Percentiles rank a stretch among this genome's conserved stretches.
phyloP scores from a whole-genome alignment of 2,329 filamentous ascomycete species.

The Pestalotiopsis sp. region DNA sequence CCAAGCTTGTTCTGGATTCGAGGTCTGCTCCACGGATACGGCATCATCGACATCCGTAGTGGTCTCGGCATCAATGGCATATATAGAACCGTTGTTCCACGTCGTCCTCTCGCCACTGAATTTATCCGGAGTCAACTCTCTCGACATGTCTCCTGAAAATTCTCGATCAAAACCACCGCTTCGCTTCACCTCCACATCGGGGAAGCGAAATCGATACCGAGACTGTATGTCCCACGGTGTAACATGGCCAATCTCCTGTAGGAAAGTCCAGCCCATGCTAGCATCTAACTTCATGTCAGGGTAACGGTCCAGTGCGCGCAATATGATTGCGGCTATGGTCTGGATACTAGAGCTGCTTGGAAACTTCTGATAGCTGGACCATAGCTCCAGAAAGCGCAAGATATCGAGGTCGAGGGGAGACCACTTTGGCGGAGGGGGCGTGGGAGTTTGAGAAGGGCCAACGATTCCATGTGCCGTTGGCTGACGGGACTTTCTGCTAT shows the following conservation, averaged over 20 bases:
- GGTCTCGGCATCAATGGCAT: slow-evolving; percentile 70
- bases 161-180: slow-evolving; percentile 44
- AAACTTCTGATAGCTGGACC: slow-evolving; percentile 63
- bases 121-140: slow-evolving; percentile 43
- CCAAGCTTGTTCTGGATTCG: slow-evolving; percentile 64
- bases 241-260: slow-evolving; percentile 76
- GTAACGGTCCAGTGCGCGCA: slow-evolving; percentile 67
- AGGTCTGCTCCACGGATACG: slow-evolving; percentile 68
- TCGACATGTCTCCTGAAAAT: slow-evolving; percentile 34
- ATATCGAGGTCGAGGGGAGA: slow-evolving; percentile 55
- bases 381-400: slow-evolving; percentile 71
- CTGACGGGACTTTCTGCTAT: slow-evolving; percentile 50
- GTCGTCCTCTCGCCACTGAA: slow-evolving; percentile 57
- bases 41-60: slow-evolving; percentile 81
- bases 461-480: slow-evolving; percentile 56
- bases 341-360: slow-evolving; percentile 54
- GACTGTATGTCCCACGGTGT: slow-evolving; percentile 71
- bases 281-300: slow-evolving; percentile 48
- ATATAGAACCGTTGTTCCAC: slow-evolving; percentile 64
- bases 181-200: slow-evolving; percentile 46
- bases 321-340: slow-evolving; percentile 64
- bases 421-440: slow-evolving; percentile 40
- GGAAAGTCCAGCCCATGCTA: slow-evolving; percentile 62
- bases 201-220: slow-evolving; percentile 62
- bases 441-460: slow-evolving; percentile 33